phyloP scores from a whole-genome alignment of 2,329 filamentous ascomycete species.

The Conoideocrella luteorostrata region DNA sequence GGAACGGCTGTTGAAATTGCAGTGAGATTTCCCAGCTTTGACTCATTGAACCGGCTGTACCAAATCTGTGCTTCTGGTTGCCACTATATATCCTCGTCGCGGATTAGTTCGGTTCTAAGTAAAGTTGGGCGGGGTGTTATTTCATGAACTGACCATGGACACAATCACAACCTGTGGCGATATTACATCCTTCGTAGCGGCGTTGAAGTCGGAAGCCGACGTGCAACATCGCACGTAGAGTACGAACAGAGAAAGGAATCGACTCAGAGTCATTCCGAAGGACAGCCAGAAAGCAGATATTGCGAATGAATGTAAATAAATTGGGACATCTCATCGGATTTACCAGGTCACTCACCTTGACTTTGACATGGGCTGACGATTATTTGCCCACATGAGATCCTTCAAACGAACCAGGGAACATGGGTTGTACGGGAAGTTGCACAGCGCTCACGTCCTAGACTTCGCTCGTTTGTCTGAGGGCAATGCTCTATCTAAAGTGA shows the following conservation, averaged over 20 bases:
- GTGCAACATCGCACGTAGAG: neutral
- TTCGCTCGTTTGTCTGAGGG: too few relatives aligned
- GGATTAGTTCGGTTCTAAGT: too few relatives aligned
- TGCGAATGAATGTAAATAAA: too few relatives aligned
- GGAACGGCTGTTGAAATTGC: constrained; percentile 51
- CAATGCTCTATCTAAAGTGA: too few relatives aligned
- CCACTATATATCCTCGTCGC: too few relatives aligned
- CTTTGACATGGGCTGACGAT: too few relatives aligned
- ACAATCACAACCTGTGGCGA: constrained; percentile 35
- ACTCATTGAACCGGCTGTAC: constrained; percentile 44
- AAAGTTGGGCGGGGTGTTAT: constrained; percentile 8
- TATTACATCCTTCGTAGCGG: neutral
- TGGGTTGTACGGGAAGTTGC: too few relatives aligned
- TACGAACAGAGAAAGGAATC: constrained; percentile 1
- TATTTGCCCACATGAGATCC: too few relatives aligned
- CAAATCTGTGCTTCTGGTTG: constrained; percentile 54
- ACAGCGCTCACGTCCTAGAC: too few relatives aligned
- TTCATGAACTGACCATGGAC: constrained; percentile 45
- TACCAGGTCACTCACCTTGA: too few relatives aligned
- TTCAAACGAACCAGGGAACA: too few relatives aligned
- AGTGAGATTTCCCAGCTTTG: constrained; percentile 47
- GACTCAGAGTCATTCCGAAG: neutral
- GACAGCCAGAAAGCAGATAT: neutral
- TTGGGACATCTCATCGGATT: too few relatives aligned
- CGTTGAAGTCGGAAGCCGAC: neutral